These are phyloP conservation scores for Tricharina praecox DNA, from an alignment of 495 filamentous ascomycete species.

Conservation along the genomic window DNA sequence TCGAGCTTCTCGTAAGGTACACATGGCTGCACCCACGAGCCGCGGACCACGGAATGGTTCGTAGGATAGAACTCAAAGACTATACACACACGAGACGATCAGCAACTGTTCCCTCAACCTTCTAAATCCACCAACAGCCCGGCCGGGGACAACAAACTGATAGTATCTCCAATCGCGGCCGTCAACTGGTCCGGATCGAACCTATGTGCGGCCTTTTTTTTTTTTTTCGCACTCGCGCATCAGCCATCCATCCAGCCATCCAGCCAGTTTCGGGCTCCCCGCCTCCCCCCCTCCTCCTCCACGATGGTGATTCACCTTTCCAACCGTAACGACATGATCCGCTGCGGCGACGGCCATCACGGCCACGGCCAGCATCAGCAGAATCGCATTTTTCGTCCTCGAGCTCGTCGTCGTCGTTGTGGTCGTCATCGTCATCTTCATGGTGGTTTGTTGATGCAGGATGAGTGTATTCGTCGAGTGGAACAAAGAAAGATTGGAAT, in stretches of 20 bases:
- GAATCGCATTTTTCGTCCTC: neutral
- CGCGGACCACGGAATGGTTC: slow-evolving; percentile 42
- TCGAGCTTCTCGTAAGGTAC: slow-evolving; percentile 39
- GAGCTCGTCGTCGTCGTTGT: neutral
- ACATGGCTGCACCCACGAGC: slow-evolving; percentile 40
- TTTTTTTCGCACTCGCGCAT: neutral
- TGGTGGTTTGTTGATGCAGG: too few relatives aligned
- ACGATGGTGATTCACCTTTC: neutral
- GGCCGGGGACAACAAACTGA: neutral
- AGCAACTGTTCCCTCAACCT: neutral
- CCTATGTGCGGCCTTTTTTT: neutral
- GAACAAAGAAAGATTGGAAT: neutral
- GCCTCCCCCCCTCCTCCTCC: too few relatives aligned
- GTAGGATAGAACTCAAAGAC: slow-evolving; percentile 42
- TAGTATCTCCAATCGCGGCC: neutral
- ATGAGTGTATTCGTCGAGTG: neutral
- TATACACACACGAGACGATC: slow-evolving; percentile 3
- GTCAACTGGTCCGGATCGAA: neutral
- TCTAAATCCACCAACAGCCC: neutral
- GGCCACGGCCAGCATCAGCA: neutral
- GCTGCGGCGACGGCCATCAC: neutral
- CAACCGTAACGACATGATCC: neutral
- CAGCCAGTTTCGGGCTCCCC: too few relatives aligned
- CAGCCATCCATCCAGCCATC: neutral
- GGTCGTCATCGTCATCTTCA: neutral